Percentiles rank a stretch among this genome's conserved stretches.
Conservation (phyloP, 1,139 yeast species). For the Pichia sp. region DNA sequence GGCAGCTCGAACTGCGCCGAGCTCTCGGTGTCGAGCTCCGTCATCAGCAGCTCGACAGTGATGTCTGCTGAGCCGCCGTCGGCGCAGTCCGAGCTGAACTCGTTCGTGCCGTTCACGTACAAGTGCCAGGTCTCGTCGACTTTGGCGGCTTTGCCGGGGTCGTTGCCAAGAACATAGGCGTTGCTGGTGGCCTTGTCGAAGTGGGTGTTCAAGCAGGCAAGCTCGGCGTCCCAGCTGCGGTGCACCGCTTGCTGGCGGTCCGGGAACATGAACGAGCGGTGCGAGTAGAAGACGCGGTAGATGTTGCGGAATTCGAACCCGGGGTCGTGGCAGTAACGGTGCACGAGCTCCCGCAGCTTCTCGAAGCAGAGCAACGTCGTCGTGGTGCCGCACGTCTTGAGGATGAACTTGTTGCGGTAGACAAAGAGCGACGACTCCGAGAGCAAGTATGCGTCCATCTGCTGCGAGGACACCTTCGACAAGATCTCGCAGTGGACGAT, state of each 20-base stretch:
- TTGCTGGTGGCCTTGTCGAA: constrained; percentile 53
- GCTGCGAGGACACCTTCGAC: constrained; percentile 64
- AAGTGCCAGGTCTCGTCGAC: constrained; percentile 78
- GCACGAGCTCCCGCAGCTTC: constrained; percentile 53
- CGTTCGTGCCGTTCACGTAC: constrained; percentile 42
- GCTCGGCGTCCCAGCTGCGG: constrained; percentile 79
- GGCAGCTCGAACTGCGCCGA: constrained; percentile 50
- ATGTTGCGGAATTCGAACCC: constrained; percentile 33
- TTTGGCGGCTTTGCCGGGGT: constrained; percentile 32
- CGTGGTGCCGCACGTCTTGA: constrained; percentile 96
- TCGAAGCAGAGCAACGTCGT: constrained; percentile 79
- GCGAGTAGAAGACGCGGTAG: constrained; percentile 76
- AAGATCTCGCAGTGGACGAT: constrained; percentile 84
- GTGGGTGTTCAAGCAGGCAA: constrained; percentile 57
- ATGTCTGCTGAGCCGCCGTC: constrained; percentile 58
- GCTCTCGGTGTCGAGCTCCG: constrained; percentile 60
- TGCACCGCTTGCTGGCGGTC: constrained; percentile 78
- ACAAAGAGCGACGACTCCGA: constrained; percentile 91
- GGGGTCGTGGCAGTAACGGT: constrained; percentile 33
- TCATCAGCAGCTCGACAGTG: constrained; percentile 89
- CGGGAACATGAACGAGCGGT: constrained; percentile 92
- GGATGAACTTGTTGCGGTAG: constrained; percentile 74
- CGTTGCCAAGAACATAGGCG: constrained; percentile 78
- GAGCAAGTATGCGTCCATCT: constrained; percentile 77
- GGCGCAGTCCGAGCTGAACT: background rate